Base-by-base conservation (phyloP, 2,329 filamentous ascomycete species). In the Metarhizium anisopliae region DNA sequence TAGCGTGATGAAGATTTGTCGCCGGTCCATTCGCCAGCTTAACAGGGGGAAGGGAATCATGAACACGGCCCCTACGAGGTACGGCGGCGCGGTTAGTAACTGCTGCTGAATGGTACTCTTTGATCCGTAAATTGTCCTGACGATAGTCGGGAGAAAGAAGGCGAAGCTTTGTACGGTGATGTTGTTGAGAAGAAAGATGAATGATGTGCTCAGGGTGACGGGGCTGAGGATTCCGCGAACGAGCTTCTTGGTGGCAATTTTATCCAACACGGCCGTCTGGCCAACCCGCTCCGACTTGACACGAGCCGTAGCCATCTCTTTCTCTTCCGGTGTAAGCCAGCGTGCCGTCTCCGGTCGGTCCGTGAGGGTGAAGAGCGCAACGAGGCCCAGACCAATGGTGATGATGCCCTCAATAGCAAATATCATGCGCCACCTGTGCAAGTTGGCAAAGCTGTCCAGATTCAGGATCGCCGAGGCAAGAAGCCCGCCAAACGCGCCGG, bases 101-200 rank as follows among this genome's bases (percentile, higher is more conserved):
- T 90, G 87, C 64, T 88, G 82, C 1, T 77, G 78, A 14, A 89
- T 73, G 2, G 82, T 77, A 1, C 61, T 60, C 32, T 73, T 72
- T 2, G 77, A 63, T 0, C 83, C 82, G 62, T 89, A 89, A 61
- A 90, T 88, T 5, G 79, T 85, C 50, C 69, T 70, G 56, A 89
- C 83, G 55, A 89, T 88, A 0, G 85, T 88, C 0, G 86, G 85
- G 0, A 78, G 72, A 68, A 89, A 89, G 74, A 88, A 87, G 1
- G 83, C 82, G 4, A 89, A 73, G 3, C 85, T 85, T 63, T 88
- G 84, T 2, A 89, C 85, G 0, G 85, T 89, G 64, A 89, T 80
- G 69, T 86, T 87, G 74, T 85, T 76, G 55, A 86, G 75, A 0
- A 85, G 69, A 70, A 86, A 86, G 61, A 85, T 77, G 60, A 83